Evolutionary conservation across 345 rosid genomes (phyloP).

Genomic region (Firmiana major): DNA sequence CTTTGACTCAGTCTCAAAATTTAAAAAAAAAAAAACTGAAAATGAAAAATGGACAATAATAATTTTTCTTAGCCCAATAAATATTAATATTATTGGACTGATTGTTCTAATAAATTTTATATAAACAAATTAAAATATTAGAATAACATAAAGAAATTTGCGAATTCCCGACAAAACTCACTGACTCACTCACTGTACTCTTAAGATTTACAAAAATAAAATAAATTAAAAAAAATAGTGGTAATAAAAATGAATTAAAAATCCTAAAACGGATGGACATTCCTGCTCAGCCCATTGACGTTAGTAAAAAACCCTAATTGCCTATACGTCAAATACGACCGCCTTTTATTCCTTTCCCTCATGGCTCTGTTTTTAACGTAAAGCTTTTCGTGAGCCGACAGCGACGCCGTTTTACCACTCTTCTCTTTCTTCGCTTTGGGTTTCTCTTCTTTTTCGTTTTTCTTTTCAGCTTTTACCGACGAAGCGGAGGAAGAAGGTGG

Average conservation of each 20-base stretch:
- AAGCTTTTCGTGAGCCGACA: not conserved
- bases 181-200: not conserved
- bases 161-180: not conserved
- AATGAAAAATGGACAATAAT: too few species aligned
- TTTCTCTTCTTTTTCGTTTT: not conserved
- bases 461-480: slow-evolving; percentile 1
- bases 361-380: slow-evolving; percentile 6
- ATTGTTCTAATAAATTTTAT: too few species aligned
- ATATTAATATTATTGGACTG: not conserved
- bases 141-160: not conserved
- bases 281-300: slow-evolving; percentile 17
- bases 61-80: not conserved
- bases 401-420: not conserved
- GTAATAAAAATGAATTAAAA: too few species aligned
- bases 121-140: not conserved
- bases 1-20: too few species aligned
- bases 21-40: too few species aligned
- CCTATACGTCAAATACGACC: slow-evolving; percentile 21
- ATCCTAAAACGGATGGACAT: slow-evolving; percentile 18
- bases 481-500: not conserved
- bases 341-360: slow-evolving; percentile 13
- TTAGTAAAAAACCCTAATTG: slow-evolving; percentile 11
- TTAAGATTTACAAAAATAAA: not conserved
- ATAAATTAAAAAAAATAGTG: not conserved
- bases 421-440: slow-evolving; percentile 2